phyloP scores from a whole-genome alignment of 2,329 filamentous ascomycete genomes.

The Chalaropsis thielavioides region DNA sequence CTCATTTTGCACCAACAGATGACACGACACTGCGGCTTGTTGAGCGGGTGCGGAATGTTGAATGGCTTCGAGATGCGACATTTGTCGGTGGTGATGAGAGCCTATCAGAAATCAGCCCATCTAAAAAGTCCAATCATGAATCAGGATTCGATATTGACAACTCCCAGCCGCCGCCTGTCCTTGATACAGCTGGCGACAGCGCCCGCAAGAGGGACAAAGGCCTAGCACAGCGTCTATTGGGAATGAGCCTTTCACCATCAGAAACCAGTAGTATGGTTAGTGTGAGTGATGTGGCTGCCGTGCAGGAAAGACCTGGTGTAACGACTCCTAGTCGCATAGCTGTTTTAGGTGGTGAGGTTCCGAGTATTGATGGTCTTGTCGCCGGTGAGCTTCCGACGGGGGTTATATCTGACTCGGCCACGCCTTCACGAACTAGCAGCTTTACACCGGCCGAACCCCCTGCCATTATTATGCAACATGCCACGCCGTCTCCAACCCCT shows the following conservation, averaged over 20 bases:
- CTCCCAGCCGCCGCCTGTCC: background rate
- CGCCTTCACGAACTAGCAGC: conserved; percentile 8
- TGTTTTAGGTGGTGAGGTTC: conserved; percentile 4
- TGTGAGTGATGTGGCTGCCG: conserved; percentile 62
- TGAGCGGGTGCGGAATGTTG: conserved; percentile 56
- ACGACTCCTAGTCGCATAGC: conserved; percentile 57
- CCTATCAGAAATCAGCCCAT: background rate
- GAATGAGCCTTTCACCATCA: conserved; percentile 52
- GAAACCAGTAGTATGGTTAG: conserved; percentile 60
- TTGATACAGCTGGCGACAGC: background rate
- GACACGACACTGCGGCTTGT: conserved; percentile 67
- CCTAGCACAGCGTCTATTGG: conserved; percentile 46
- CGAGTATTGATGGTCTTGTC: conserved; percentile 15
- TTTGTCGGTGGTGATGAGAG: background rate
- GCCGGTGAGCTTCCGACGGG: conserved; percentile 15
- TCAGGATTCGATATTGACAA: conserved; percentile 22
- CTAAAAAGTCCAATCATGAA: background rate
- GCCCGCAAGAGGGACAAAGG: conserved; percentile 23
- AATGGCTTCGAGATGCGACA: conserved; percentile 42
- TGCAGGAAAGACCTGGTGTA: conserved; percentile 69
- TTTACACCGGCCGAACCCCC: conserved; percentile 6
- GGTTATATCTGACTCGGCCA: background rate
- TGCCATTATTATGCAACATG: background rate
- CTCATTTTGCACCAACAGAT: conserved; percentile 67
- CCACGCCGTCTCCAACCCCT: background rate